Percentiles rank a stretch among this genome's conserved stretches.
phyloP scores from a whole-genome alignment of 2,329 filamentous ascomycete genomes.

The Claviceps capensis region DNA sequence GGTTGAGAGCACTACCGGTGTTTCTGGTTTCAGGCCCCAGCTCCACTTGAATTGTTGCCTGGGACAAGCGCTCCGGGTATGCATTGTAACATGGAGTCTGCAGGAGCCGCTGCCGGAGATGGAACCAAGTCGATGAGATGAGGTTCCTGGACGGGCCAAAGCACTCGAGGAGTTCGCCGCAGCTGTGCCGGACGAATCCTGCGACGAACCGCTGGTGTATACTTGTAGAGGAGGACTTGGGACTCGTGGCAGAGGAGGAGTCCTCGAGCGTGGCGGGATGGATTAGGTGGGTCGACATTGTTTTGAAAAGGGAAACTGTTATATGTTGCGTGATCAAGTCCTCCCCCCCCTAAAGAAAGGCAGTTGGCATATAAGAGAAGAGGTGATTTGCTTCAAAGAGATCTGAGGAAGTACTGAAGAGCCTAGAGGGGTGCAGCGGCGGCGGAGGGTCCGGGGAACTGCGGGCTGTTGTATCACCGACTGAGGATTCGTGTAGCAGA shows the following conservation, averaged over 20 bases:
- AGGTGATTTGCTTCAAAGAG: no score
- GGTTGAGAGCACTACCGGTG: neutral
- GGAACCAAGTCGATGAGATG: neutral
- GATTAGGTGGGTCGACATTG: neutral
- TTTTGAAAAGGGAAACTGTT: no score
- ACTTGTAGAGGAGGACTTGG: neutral
- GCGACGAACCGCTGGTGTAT: constrained; percentile 5
- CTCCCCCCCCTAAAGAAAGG: no score
- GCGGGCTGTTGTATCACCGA: no score
- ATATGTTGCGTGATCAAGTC: neutral
- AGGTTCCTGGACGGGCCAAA: constrained; percentile 1
- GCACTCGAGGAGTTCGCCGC: constrained; percentile 4
- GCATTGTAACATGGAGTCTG: constrained; percentile 3
- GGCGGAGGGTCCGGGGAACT: no score
- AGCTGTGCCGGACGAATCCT: constrained; percentile 5
- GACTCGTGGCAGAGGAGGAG: no score
- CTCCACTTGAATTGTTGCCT: neutral
- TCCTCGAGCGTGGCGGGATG: neutral
- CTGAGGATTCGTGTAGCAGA: no score
- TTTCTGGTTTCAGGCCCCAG: neutral
- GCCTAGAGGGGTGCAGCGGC: no score
- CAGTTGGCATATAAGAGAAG: no score
- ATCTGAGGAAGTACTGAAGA: no score
- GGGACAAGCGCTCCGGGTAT: neutral
- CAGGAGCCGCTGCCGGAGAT: constrained; percentile 2